Conservation (phyloP, 768 basidiomycete genomes). For the Agrocybe pediades region DNA sequence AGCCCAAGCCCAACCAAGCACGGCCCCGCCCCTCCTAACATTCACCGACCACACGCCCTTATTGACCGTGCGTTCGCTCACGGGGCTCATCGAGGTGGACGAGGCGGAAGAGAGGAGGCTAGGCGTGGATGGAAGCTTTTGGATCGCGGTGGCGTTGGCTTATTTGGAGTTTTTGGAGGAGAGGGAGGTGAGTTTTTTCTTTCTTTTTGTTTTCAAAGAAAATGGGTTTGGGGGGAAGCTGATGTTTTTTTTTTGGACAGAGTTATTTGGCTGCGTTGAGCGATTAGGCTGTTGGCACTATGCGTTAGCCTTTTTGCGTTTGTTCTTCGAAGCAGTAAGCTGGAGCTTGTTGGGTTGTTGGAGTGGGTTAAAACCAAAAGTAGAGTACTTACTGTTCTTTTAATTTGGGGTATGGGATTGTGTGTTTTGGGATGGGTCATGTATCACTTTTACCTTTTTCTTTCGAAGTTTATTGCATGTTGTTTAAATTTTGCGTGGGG, state of each 20-base stretch:
- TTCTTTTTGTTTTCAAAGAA: background rate
- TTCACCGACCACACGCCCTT: conserved; percentile 77
- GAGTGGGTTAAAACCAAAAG: too few species aligned
- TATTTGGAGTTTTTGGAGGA: conserved; percentile 80
- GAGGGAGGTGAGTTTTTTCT: conserved; percentile 58
- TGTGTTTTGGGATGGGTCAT: too few species aligned
- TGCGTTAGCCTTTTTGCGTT: background rate
- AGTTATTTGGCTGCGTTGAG: conserved; percentile 58
- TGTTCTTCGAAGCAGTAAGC: too few species aligned
- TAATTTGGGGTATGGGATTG: too few species aligned
- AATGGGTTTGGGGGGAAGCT: conserved; percentile 4
- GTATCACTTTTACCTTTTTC: too few species aligned
- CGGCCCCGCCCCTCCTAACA: conserved; percentile 44
- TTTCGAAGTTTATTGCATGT: too few species aligned
- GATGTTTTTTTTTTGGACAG: conserved; percentile 26
- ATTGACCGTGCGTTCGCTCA: conserved; percentile 55
- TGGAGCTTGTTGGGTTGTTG: too few species aligned
- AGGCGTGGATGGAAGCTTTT: conserved; percentile 78
- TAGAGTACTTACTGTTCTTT: too few species aligned
- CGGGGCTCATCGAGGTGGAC: conserved; percentile 68
- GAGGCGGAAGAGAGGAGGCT: conserved; percentile 52
- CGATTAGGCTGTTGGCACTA: conserved; percentile 31
- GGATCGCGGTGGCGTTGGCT: conserved; percentile 72
- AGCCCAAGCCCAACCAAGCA: conserved; percentile 19
- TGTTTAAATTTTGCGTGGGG: too few species aligned